These are phyloP conservation scores for Malassezia cuniculi DNA, from an alignment of 1,284 basidiomycete species.

Conservation along the genomic window DNA sequence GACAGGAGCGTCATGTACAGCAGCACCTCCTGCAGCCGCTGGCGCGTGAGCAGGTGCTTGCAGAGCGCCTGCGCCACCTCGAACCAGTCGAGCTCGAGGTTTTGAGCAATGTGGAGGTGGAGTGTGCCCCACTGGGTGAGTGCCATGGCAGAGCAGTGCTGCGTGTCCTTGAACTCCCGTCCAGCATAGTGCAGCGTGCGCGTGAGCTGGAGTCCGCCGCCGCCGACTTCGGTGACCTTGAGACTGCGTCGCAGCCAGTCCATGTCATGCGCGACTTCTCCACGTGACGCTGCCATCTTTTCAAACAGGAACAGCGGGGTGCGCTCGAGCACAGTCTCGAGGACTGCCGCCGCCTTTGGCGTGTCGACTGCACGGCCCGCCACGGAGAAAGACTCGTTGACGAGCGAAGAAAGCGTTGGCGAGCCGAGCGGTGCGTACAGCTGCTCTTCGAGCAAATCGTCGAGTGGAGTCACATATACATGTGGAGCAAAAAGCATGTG, in stretches of 20 bases:
- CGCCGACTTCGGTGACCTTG: slow-evolving; percentile 46
- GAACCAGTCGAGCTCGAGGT: slow-evolving; percentile 72
- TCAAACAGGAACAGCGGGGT: slow-evolving; percentile 84
- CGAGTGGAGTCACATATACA: slow-evolving; percentile 68
- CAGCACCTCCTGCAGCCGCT: slow-evolving; percentile 47
- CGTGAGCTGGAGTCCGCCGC: slow-evolving; percentile 29
- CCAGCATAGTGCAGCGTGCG: slow-evolving; percentile 28
- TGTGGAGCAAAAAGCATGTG: slow-evolving; percentile 42
- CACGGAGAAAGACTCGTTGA: slow-evolving; percentile 63
- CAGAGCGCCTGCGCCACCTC: slow-evolving; percentile 49
- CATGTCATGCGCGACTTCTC: slow-evolving; percentile 55
- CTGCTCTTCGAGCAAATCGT: slow-evolving; percentile 60
- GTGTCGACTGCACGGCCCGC: slow-evolving; percentile 45
- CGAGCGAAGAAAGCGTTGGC: slow-evolving; percentile 56
- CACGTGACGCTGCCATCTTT: slow-evolving; percentile 55
- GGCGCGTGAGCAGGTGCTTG: slow-evolving; percentile 34
- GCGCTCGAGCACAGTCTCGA: slow-evolving; percentile 60
- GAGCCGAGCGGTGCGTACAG: slow-evolving; percentile 50
- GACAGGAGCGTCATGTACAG: slow-evolving; percentile 85
- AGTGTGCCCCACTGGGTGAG: slow-evolving; percentile 51
- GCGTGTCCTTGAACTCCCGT: slow-evolving; percentile 25
- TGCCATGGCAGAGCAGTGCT: slow-evolving; percentile 35
- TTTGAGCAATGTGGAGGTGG: slow-evolving; percentile 61
- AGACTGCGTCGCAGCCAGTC: slow-evolving; percentile 62
- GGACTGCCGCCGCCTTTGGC: slow-evolving; percentile 25